Evolutionary conservation across 352 stramenopile species (phyloP).

Genomic region (Plasmopara muralis): DNA sequence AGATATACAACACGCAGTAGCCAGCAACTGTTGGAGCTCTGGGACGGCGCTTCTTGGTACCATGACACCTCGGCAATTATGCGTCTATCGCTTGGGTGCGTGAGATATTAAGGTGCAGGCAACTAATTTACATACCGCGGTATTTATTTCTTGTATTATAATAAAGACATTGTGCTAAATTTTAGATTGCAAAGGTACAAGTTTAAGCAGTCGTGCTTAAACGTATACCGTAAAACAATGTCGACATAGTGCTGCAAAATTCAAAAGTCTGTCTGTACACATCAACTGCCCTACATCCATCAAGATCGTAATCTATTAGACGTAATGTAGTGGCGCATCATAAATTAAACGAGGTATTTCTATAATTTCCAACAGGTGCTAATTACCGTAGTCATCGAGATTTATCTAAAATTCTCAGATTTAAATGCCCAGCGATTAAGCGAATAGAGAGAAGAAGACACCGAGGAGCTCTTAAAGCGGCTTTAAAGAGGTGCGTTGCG

Average conservation of each 20-base stretch:
- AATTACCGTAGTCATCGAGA: slow-evolving; percentile 1
- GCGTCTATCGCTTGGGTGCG: slow-evolving; percentile 14
- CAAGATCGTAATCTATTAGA: background rate
- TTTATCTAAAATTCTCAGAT: slow-evolving; percentile 4
- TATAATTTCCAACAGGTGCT: background rate
- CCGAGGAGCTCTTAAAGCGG: slow-evolving; percentile 25
- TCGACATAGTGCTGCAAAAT: background rate
- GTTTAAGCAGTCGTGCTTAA: too few relatives aligned
- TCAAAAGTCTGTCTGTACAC: background rate
- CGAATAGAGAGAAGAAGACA: slow-evolving; percentile 28
- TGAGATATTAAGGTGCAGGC: too few relatives aligned
- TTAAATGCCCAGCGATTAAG: slow-evolving; percentile 14
- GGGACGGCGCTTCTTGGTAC: slow-evolving; percentile 28
- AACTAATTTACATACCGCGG: too few relatives aligned
- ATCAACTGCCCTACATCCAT: background rate
- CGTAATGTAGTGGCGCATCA: too few relatives aligned
- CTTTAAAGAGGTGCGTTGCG: slow-evolving; percentile 30
- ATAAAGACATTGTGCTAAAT: too few relatives aligned
- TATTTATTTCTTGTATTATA: too few relatives aligned
- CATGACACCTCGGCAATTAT: slow-evolving; percentile 27
- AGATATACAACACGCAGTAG: slow-evolving; percentile 34
- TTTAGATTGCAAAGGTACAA: too few relatives aligned
- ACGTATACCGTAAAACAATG: too few relatives aligned
- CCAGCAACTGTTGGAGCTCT: slow-evolving; percentile 20
- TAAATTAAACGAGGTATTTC: background rate